Conservation (phyloP, 2,329 filamentous ascomycete species). For the Fusarium aywerte region DNA sequence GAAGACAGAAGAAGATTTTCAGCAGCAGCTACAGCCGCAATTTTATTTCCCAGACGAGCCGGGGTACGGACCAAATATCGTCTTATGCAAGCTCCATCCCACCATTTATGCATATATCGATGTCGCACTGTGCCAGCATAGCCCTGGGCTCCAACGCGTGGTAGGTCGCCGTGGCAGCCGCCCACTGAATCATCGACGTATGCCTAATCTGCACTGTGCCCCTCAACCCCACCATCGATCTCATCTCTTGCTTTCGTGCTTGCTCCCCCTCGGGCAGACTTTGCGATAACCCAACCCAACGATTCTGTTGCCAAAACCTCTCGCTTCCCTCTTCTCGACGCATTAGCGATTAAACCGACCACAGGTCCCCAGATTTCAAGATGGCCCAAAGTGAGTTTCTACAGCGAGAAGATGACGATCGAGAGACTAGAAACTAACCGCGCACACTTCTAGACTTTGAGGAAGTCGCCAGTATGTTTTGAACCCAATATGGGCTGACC, state of each 20-base stretch:
- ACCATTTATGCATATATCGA: constrained; percentile 46
- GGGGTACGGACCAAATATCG: constrained; percentile 35
- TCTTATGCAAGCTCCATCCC: constrained; percentile 42
- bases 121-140: constrained; percentile 39
- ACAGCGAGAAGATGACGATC: neutral
- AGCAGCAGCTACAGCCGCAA: constrained; percentile 4
- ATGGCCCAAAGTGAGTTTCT: constrained; percentile 42
- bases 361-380: constrained; percentile 37
- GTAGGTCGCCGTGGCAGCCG: constrained; percentile 28
- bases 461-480: constrained; percentile 59
- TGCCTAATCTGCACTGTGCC: constrained; percentile 52
- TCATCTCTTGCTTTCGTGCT: constrained; percentile 31
- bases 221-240: constrained; percentile 53
- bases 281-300: constrained; percentile 49
- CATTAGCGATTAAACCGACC: constrained; percentile 26
- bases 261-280: constrained; percentile 47
- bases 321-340: constrained; percentile 1
- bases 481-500: constrained; percentile 5
- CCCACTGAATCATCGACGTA: constrained; percentile 15
- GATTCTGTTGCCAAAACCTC: constrained; percentile 1
- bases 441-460: constrained; percentile 55
- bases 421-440: constrained; percentile 42
- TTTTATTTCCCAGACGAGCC: constrained; percentile 31
- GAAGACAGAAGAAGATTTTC: constrained; percentile 19
- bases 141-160: neutral